These are phyloP conservation scores for Aspergillus oerlinghausenensis DNA, from an alignment of 2,329 filamentous ascomycete genomes.

Conservation along the genomic window DNA sequence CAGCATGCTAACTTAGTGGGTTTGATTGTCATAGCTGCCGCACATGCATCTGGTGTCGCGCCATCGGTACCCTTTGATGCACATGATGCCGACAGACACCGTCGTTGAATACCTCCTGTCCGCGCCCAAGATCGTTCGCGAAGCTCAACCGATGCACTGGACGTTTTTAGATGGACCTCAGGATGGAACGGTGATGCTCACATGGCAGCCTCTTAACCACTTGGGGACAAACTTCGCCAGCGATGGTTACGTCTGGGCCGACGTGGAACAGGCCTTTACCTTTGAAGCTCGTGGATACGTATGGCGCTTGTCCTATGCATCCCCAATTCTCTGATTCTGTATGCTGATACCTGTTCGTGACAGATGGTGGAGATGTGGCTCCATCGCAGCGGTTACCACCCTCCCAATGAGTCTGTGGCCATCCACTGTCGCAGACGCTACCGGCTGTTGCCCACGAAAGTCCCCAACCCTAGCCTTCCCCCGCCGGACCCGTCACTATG, in stretches of 20 bases:
- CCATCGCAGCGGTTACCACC: slow-evolving; percentile 74
- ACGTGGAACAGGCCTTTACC: slow-evolving; percentile 70
- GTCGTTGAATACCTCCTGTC: slow-evolving; percentile 78
- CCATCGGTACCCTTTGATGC: slow-evolving; percentile 71
- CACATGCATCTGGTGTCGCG: slow-evolving; percentile 89
- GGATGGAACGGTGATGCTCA: slow-evolving; percentile 77
- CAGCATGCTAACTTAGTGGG: slow-evolving; percentile 3
- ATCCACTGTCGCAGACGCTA: slow-evolving; percentile 80
- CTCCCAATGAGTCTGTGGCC: slow-evolving; percentile 66
- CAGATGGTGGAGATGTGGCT: slow-evolving; percentile 86
- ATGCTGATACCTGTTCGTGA: slow-evolving; percentile 2
- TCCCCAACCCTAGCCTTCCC: slow-evolving; percentile 64
- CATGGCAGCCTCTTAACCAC: slow-evolving; percentile 78
- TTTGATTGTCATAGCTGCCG: slow-evolving; percentile 55
- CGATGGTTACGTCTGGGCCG: slow-evolving; percentile 89
- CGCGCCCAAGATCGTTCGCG: slow-evolving; percentile 79
- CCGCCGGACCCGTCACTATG: slow-evolving; percentile 77
- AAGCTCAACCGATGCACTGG: slow-evolving; percentile 86
- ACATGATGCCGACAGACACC: slow-evolving; percentile 66
- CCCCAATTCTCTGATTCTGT: not conserved
- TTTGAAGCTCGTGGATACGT: slow-evolving; percentile 69
- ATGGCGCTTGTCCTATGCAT: slow-evolving; percentile 25
- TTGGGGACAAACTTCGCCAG: slow-evolving; percentile 73
- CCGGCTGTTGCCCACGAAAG: slow-evolving; percentile 69
- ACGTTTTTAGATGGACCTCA: slow-evolving; percentile 78